A percentile compares a stretch with the other conserved stretches of the same genome.
Conservation (phyloP, 495 filamentous ascomycete genomes). For the Penicillium bovifimosum region DNA sequence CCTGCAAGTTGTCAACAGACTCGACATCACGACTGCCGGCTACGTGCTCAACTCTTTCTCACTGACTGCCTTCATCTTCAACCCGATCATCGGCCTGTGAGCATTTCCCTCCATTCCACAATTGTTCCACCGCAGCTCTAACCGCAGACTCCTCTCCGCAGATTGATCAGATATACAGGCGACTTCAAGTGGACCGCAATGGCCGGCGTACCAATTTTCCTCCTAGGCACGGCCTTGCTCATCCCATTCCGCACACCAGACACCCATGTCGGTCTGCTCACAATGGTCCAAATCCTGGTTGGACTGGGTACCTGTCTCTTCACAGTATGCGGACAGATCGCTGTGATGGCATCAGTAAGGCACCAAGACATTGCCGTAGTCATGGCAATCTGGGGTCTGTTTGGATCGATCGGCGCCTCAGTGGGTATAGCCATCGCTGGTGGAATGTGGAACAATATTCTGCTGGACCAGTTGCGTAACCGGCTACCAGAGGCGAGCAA, state of each 20-base stretch:
- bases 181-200: slow-evolving; percentile 47
- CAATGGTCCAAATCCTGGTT: slow-evolving; percentile 68
- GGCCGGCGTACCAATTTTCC: slow-evolving; percentile 52
- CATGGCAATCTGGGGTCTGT: slow-evolving; percentile 55
- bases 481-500: slow-evolving; percentile 46
- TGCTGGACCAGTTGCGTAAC: slow-evolving; percentile 46
- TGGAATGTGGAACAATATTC: slow-evolving; percentile 58
- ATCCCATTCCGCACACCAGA: slow-evolving; percentile 56
- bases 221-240: slow-evolving; percentile 52
- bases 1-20: slow-evolving; percentile 58
- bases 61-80: slow-evolving; percentile 36
- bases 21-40: slow-evolving; percentile 46
- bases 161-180: slow-evolving; percentile 46
- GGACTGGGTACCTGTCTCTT: slow-evolving; percentile 52
- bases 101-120: neutral
- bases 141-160: neutral
- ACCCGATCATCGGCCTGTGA: slow-evolving; percentile 38
- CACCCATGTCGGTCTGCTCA: slow-evolving; percentile 51
- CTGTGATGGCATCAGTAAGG: slow-evolving; percentile 55
- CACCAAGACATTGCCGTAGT: slow-evolving; percentile 61
- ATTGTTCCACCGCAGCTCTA: neutral
- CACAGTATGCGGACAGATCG: slow-evolving; percentile 57
- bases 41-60: slow-evolving; percentile 46
- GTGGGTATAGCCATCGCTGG: slow-evolving; percentile 54
- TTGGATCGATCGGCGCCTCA: slow-evolving; percentile 54